phyloP scores from a whole-genome alignment of 495 filamentous ascomycete genomes.

The Ramalina intermedia region DNA sequence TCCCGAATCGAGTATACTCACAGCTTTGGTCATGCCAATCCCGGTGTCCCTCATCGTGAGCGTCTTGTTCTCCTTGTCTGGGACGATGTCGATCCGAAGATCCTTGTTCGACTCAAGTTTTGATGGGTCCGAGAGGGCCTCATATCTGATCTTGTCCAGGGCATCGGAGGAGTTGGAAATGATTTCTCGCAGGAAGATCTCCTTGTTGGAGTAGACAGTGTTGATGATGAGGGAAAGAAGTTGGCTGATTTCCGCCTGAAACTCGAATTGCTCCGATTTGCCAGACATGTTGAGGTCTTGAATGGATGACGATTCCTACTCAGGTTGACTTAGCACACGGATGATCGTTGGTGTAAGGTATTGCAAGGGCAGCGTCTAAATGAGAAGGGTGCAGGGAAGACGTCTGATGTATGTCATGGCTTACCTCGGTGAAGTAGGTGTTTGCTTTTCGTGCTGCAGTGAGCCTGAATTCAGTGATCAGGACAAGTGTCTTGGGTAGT shows the following conservation, averaged over 20 bases:
- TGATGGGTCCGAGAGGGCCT: slow-evolving; percentile 89
- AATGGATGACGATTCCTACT: too few relatives aligned
- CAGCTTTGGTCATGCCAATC: slow-evolving; percentile 99
- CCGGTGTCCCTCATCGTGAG: slow-evolving; percentile 92
- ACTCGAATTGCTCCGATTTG: slow-evolving; percentile 76
- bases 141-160: slow-evolving; percentile 98
- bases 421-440: too few relatives aligned
- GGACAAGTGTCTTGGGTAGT: too few relatives aligned
- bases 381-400: too few relatives aligned
- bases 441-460: too few relatives aligned
- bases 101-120: slow-evolving; percentile 96
- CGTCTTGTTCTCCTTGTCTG: slow-evolving; percentile 91
- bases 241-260: slow-evolving; percentile 99
- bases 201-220: slow-evolving; percentile 99
- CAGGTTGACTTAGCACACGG: too few relatives aligned
- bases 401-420: too few relatives aligned
- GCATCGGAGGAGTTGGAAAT: slow-evolving; percentile 98
- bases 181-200: slow-evolving; percentile 96
- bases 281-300: slow-evolving; percentile 47
- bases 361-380: too few relatives aligned
- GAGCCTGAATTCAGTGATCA: too few relatives aligned
- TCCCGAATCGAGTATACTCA: slow-evolving; percentile 35
- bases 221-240: slow-evolving; percentile 98
- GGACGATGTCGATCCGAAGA: slow-evolving; percentile 94
- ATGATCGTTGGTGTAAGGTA: too few relatives aligned